Evolutionary conservation across 345 rosid species (phyloP), one percentile per base, ranked within the genome.

Genomic region (Brassica rapa): DNA sequence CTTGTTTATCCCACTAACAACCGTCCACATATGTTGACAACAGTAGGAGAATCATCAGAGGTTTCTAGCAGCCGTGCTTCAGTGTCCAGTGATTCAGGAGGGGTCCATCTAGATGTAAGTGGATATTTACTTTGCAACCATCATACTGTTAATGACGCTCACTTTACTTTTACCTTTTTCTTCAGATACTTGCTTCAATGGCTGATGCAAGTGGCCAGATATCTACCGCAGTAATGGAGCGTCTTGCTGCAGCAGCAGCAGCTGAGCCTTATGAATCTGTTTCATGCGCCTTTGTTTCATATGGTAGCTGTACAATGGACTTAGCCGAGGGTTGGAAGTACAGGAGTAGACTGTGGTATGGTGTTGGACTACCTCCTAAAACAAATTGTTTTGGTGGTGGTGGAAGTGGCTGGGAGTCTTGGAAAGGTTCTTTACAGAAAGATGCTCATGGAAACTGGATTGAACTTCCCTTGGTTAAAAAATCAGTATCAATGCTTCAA

Each of bases 241-340:
- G 98, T 72, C 88, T 95, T 57, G 87, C 97, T 63, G 98, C 99
- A 29, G 99, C 94, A 0, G 97, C 96, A 16, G 98, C 98, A 71
- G 97, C 98, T 25, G 99, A 95, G 79, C 98, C 98, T 37, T 95
- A 93, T 77, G 94, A 91, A 79, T 93, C 98, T 68, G 99, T 95
- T 84, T 88, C 93, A 49, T 92, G 93, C 77, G 94, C 99, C 76
- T 91, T 93, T 86, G 98, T 90, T 74, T 95, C 99, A 73, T 95
- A 91, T 78, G 99, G 99, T 76, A 93, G 98, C 68, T 91, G 93
- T 83, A 84, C 90, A 39, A 79, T 77, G 87, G 99, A 95, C 82
- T 86, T 95, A 78, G 90, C 98, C 16, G 94, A 87, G 68, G 94
- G 97, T 75, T 95, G 99, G 99, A 95, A 95, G 82, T 93, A 85